A percentile compares a stretch with the other conserved stretches of the same genome.
Conservation (phyloP, 345 rosid genomes). For the Moricandia arvensis region DNA sequence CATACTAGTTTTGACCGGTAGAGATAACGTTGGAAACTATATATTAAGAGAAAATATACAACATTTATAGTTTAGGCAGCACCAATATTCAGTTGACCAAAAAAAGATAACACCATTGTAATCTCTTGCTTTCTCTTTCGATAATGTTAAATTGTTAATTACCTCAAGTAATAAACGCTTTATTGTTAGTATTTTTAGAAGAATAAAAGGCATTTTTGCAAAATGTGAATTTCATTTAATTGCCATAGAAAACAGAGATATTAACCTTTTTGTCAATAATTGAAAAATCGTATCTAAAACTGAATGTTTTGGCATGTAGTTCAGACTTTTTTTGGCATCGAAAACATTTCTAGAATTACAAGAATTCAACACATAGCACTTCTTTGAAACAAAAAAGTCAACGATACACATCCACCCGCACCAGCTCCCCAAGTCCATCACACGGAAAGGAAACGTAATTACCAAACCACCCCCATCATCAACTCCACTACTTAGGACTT, state of each 20-base stretch:
- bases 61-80: not conserved
- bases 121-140: not conserved
- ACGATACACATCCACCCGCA: conserved; percentile 26
- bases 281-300: conserved; percentile 15
- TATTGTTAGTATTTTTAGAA: not conserved
- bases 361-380: conserved; percentile 6
- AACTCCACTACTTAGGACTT: not conserved
- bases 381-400: conserved; percentile 20
- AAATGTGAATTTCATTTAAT: conserved; percentile 14
- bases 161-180: not conserved
- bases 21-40: not conserved
- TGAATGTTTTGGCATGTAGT: conserved; percentile 9
- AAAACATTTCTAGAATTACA: conserved; percentile 3
- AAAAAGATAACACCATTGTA: not conserved
- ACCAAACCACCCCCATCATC: not conserved
- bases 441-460: not conserved
- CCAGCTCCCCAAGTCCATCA: conserved; percentile 31
- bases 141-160: not conserved
- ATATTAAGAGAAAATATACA: not conserved
- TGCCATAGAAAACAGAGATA: conserved; percentile 2
- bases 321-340: not conserved
- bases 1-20: not conserved
- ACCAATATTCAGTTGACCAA: conserved; percentile 1
- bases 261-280: conserved; percentile 7
- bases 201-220: not conserved